Conservation (phyloP, 179 eudicot species). For the Vitellaria paradoxa region DNA sequence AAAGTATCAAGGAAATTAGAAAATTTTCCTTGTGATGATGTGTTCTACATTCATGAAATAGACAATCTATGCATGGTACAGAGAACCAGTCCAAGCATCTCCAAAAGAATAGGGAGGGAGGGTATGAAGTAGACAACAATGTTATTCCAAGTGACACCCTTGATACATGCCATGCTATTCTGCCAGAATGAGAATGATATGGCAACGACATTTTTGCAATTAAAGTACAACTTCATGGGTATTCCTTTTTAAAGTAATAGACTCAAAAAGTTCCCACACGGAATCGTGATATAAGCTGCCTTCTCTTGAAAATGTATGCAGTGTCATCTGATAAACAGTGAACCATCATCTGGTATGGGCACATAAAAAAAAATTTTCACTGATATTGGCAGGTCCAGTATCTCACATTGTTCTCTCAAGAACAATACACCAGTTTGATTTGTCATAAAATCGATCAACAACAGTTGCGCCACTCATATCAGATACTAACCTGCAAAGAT, state of each 20-base stretch:
- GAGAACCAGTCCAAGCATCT: background rate
- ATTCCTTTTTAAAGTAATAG: background rate
- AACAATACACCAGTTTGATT: conserved; percentile 94
- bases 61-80: background rate
- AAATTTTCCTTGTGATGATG: background rate
- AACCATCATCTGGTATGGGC: background rate
- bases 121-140: background rate
- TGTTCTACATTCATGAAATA: background rate
- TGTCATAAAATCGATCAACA: conserved; percentile 82
- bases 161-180: background rate
- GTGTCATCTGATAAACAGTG: background rate
- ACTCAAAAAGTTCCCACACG: background rate
- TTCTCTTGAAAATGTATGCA: background rate
- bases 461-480: conserved; percentile 56
- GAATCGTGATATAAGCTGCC: background rate
- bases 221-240: too few species aligned
- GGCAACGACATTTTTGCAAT: too few species aligned
- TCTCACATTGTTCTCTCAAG: conserved; percentile 62
- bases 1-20: background rate
- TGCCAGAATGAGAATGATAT: background rate
- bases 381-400: background rate
- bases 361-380: background rate
- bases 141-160: background rate
- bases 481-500: conserved; percentile 63
- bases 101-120: background rate